phyloP scores from a whole-genome alignment of 2,329 filamentous ascomycete genomes.

The Monosporascus sp. region DNA sequence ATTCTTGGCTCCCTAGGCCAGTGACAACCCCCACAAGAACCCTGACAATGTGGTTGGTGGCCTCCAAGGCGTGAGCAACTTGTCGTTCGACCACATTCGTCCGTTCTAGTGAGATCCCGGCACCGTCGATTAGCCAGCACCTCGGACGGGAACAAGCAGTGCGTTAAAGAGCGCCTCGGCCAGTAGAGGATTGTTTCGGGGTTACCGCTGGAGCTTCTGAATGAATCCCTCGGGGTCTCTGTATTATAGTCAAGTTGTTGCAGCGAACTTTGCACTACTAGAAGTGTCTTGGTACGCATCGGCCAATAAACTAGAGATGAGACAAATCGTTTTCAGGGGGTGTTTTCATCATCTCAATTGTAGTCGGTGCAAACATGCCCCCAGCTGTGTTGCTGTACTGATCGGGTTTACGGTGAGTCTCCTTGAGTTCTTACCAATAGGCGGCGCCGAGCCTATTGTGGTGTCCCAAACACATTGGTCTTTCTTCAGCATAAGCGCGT shows the following conservation, averaged over 20 bases:
- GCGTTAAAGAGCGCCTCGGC: conserved; percentile 46
- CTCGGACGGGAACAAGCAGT: conserved; percentile 51
- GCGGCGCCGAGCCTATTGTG: too few relatives aligned
- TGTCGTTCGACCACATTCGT: neutral
- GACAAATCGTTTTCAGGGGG: too few relatives aligned
- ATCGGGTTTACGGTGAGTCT: too few relatives aligned
- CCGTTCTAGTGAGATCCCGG: conserved; percentile 19
- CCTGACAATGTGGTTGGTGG: conserved; percentile 48
- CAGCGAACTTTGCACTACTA: too few relatives aligned
- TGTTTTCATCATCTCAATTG: too few relatives aligned
- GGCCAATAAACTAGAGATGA: too few relatives aligned
- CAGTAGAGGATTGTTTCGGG: conserved; percentile 8
- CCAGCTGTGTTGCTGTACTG: too few relatives aligned
- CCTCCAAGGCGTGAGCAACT: conserved; percentile 42
- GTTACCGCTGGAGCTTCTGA: neutral
- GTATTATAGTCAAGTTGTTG: neutral
- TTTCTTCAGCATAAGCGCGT: too few relatives aligned
- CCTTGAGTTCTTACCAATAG: too few relatives aligned
- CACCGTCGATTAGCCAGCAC: conserved; percentile 51
- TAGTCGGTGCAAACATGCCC: too few relatives aligned
- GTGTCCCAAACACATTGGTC: too few relatives aligned
- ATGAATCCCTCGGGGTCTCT: neutral
- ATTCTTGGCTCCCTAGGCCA: conserved; percentile 23
- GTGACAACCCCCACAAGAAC: conserved; percentile 41
- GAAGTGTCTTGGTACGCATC: too few relatives aligned